Evolutionary conservation across 768 basidiomycete genomes (phyloP).

Genomic region (Naganishia friedmannii): DNA sequence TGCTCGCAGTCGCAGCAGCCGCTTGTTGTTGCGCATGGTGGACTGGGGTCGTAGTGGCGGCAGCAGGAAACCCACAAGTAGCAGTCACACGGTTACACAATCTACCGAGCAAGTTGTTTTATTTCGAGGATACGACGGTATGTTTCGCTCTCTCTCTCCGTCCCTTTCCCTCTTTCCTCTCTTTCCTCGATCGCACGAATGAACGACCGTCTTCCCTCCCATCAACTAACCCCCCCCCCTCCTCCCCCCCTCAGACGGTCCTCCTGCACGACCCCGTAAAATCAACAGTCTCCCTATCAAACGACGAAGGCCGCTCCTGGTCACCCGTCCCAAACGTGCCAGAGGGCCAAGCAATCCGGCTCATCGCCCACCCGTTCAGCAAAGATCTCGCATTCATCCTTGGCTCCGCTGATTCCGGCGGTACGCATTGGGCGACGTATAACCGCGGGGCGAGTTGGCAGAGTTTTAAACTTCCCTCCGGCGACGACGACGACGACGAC

Average conservation of each 20-base stretch:
- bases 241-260: constrained; percentile 57
- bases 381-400: constrained; percentile 80
- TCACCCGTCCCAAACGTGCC: constrained; percentile 56
- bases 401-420: constrained; percentile 60
- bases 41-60: not conserved
- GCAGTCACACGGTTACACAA: constrained; percentile 60
- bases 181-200: no score
- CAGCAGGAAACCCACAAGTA: constrained; percentile 43
- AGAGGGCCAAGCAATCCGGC: constrained; percentile 64
- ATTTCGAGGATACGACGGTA: constrained; percentile 89
- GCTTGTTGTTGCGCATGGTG: not conserved
- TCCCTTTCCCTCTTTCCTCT: no score
- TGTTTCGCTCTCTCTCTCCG: constrained; percentile 42
- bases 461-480: constrained; percentile 56
- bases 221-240: not conserved
- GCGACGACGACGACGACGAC: constrained; percentile 41
- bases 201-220: not conserved
- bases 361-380: constrained; percentile 83
- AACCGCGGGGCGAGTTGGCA: constrained; percentile 87
- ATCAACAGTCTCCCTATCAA: constrained; percentile 71
- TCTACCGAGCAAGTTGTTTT: constrained; percentile 73
- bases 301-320: constrained; percentile 82
- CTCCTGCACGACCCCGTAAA: constrained; percentile 74
- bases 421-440: constrained; percentile 77
- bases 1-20: not conserved